Percentiles rank a stretch among this genome's conserved stretches.
Evolutionary conservation across 257 asterid genomes (phyloP).

Genomic region (Ilex asprella): DNA sequence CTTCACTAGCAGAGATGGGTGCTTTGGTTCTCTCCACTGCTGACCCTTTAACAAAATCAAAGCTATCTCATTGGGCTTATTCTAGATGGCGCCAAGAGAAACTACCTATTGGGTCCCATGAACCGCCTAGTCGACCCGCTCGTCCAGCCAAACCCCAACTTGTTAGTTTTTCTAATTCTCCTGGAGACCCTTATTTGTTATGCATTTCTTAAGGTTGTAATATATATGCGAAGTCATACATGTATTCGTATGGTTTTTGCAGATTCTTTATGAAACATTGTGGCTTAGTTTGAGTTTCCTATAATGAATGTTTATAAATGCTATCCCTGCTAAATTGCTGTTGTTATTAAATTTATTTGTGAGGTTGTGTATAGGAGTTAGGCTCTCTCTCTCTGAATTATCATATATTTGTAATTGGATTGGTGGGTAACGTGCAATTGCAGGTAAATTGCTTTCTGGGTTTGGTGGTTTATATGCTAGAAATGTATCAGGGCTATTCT

Average conservation of each 20-base stretch:
- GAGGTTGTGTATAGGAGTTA: too few species aligned
- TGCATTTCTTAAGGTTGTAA: not conserved
- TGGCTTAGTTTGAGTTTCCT: not conserved
- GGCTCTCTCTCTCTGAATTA: not conserved
- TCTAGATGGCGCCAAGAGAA: slow-evolving; percentile 54
- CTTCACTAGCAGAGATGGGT: slow-evolving; percentile 88
- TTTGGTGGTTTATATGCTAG: too few species aligned
- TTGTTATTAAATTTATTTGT: not conserved
- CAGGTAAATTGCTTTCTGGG: too few species aligned
- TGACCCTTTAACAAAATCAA: slow-evolving; percentile 68
- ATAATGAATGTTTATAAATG: not conserved
- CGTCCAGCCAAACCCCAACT: slow-evolving; percentile 71
- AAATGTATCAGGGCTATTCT: too few species aligned
- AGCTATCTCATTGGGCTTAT: slow-evolving; percentile 72
- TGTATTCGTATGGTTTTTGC: not conserved
- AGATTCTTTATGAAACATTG: not conserved
- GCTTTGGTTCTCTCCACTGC: slow-evolving; percentile 58
- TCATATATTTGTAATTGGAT: not conserved
- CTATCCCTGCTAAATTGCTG: not conserved
- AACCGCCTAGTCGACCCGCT: slow-evolving; percentile 61
- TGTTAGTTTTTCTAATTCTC: slow-evolving; percentile 26
- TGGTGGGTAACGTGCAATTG: too few species aligned
- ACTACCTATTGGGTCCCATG: slow-evolving; percentile 59
- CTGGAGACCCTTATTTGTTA: not conserved
- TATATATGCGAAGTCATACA: not conserved